Conservation (phyloP, 2,329 filamentous ascomycete genomes). For the Anisogramma anomala region DNA sequence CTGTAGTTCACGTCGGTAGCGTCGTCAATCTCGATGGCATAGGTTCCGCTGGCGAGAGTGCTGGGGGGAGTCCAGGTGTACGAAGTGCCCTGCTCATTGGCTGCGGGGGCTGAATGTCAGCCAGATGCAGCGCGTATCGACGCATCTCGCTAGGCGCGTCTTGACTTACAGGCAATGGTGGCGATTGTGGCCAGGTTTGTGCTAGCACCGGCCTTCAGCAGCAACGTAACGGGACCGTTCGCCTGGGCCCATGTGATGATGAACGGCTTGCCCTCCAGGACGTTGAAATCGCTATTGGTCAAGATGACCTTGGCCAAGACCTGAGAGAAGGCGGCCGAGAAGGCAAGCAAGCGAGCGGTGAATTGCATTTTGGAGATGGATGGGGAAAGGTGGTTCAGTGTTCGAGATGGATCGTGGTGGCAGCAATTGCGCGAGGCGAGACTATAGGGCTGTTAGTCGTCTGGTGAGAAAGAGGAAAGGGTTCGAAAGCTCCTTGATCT, state of each 20-base stretch:
- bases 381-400: background rate
- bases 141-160: too few relatives aligned
- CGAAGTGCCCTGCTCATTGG: constrained; percentile 23
- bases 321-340: constrained; percentile 24
- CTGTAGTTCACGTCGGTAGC: constrained; percentile 32
- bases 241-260: constrained; percentile 32
- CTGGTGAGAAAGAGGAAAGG: background rate
- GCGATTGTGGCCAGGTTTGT: constrained; percentile 25
- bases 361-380: constrained; percentile 30
- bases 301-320: constrained; percentile 20
- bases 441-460: background rate
- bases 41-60: constrained; percentile 28
- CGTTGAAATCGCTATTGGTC: constrained; percentile 22
- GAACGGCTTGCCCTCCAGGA: constrained; percentile 30
- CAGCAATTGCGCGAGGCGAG: background rate
- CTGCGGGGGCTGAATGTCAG: constrained; percentile 17
- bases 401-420: background rate
- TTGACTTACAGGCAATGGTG: constrained; percentile 27
- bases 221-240: constrained; percentile 30
- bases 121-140: too few relatives aligned
- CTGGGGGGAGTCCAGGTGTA: constrained; percentile 30
- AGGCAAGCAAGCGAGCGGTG: constrained; percentile 25
- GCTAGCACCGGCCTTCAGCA: constrained; percentile 28
- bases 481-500: background rate
- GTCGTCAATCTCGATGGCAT: constrained; percentile 36